These are phyloP conservation scores for Pythium insidiosum DNA, from an alignment of 352 stramenopile genomes.

Conservation along the genomic window DNA sequence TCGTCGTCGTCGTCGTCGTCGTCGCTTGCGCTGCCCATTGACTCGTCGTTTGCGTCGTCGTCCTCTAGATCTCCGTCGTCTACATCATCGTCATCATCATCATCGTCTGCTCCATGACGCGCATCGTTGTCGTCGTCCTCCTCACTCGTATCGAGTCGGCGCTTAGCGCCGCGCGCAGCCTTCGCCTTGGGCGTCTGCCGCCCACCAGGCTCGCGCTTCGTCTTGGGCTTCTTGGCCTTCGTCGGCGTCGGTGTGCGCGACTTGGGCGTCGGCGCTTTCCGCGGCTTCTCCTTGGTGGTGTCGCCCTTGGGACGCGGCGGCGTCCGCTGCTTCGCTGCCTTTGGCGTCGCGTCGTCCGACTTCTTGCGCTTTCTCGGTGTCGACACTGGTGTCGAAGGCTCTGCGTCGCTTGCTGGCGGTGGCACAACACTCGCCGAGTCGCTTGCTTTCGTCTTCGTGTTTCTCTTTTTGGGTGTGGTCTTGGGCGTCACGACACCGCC, in stretches of 20 bases:
- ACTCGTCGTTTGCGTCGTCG: constrained; percentile 24
- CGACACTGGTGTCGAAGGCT: too few species aligned
- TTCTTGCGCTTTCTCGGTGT: neutral
- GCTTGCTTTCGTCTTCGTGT: too few species aligned
- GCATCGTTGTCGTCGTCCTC: constrained; percentile 3
- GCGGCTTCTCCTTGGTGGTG: neutral
- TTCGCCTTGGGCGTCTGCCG: too few species aligned
- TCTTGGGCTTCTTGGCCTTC: constrained; percentile 6
- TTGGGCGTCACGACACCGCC: too few species aligned
- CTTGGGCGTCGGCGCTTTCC: constrained; percentile 2
- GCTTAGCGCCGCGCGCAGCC: too few species aligned
- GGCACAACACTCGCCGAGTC: neutral
- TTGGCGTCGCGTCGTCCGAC: neutral
- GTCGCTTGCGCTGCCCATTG: constrained; percentile 23
- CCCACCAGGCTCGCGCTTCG: too few species aligned
- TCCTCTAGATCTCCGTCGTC: constrained; percentile 19
- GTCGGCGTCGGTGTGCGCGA: neutral
- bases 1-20: constrained; percentile 60
- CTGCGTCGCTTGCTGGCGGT: neutral
- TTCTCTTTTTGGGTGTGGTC: too few species aligned
- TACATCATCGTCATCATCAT: constrained; percentile 23
- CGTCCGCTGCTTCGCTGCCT: neutral
- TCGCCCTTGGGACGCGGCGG: neutral
- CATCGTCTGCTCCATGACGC: constrained; percentile 12
- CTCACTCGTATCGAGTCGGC: neutral